phyloP scores from a whole-genome alignment of 73 alveolate species.

The Blepharisma japonicum region DNA sequence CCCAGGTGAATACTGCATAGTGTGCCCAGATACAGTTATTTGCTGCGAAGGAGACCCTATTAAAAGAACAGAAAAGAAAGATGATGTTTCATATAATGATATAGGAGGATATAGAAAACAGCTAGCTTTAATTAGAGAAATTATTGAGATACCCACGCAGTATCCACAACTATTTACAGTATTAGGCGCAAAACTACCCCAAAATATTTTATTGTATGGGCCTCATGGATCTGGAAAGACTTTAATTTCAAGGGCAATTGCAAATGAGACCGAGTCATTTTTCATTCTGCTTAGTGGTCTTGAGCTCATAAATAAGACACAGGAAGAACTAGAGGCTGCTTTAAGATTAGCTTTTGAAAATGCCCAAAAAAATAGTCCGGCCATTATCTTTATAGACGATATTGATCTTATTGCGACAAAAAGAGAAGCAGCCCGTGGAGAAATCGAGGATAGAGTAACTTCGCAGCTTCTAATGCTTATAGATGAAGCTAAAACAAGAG shows the following conservation, averaged over 20 bases:
- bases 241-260: conserved; percentile 89
- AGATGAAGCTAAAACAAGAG: too few relatives aligned
- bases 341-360: conserved; percentile 95
- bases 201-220: conserved; percentile 82
- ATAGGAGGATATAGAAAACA: conserved; percentile 85
- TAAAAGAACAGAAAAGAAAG: conserved; percentile 74
- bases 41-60: conserved; percentile 94
- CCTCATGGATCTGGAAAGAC: conserved; percentile 99
- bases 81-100: conserved; percentile 84
- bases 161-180: conserved; percentile 73
- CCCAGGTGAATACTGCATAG: conserved; percentile 96
- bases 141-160: conserved; percentile 83
- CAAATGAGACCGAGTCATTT: conserved; percentile 75
- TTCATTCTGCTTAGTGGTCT: conserved; percentile 68
- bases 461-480: too few relatives aligned
- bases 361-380: conserved; percentile 96
- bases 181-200: conserved; percentile 80
- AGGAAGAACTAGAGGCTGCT: conserved; percentile 98
- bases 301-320: conserved; percentile 94
- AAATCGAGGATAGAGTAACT: too few relatives aligned
- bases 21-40: conserved; percentile 96
- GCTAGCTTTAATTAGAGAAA: conserved; percentile 66
- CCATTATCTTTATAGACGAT: conserved; percentile 83
- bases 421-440: too few relatives aligned
- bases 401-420: too few relatives aligned